phyloP scores from a whole-genome alignment of 768 basidiomycete species.

The Suillus plorans region DNA sequence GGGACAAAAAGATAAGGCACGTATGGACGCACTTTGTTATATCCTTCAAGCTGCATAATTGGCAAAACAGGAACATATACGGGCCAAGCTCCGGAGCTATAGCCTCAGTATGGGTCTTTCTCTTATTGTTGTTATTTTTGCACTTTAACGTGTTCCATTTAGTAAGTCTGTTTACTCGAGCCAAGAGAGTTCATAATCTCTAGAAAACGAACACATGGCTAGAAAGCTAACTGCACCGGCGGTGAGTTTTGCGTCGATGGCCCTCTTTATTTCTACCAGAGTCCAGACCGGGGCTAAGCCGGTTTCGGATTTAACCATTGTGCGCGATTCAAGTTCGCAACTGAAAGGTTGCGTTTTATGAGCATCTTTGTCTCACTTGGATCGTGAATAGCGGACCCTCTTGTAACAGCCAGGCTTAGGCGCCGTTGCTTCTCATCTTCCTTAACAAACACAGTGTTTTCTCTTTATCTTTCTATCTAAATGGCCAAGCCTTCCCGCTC shows the following conservation, averaged over 20 bases:
- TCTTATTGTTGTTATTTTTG: conserved; percentile 27
- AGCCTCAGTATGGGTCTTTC: conserved; percentile 8
- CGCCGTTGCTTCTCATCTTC: not conserved
- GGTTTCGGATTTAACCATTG: conserved; percentile 37
- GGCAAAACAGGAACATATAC: not conserved
- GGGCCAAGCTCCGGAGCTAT: conserved; percentile 15
- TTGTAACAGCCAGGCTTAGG: not conserved
- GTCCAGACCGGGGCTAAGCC: conserved; percentile 29
- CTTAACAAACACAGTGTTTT: not conserved
- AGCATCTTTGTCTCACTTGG: conserved; percentile 4
- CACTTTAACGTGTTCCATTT: conserved; percentile 5
- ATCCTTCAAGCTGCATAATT: not conserved
- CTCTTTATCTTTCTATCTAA: not conserved
- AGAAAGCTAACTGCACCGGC: conserved; percentile 18
- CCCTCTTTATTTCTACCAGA: conserved; percentile 10
- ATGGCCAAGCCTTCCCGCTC: not conserved
- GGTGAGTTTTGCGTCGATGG: conserved; percentile 21
- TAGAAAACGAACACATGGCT: conserved; percentile 7
- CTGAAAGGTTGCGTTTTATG: conserved; percentile 16
- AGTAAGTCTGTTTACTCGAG: conserved; percentile 16
- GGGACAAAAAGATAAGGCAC: conserved; percentile 33
- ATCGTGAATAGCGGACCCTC: not conserved
- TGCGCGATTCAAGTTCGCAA: conserved; percentile 22
- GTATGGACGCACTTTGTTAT: conserved; percentile 15
- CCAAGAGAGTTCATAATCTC: conserved; percentile 8